Evolutionary conservation across 2,329 filamentous ascomycete genomes (phyloP).

Genomic region (Microsporum canis): DNA sequence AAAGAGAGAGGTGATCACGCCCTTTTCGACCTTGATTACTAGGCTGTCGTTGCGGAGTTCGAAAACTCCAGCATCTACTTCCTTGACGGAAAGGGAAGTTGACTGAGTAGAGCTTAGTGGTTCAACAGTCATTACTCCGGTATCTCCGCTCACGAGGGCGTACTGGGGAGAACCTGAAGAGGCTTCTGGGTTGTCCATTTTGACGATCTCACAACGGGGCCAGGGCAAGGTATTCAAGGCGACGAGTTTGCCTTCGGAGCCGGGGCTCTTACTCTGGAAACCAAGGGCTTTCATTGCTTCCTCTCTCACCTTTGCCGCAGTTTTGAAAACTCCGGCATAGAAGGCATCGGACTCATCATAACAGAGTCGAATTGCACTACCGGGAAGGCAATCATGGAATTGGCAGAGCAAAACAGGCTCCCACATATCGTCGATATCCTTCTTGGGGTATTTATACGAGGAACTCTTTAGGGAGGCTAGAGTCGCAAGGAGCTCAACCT

Average conservation of each 20-base stretch:
- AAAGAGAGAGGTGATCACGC: constrained; percentile 72
- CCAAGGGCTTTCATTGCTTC: constrained; percentile 59
- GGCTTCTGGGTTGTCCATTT: constrained; percentile 33
- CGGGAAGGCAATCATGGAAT: constrained; percentile 94
- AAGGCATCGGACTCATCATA: constrained; percentile 91
- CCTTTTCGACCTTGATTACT: constrained; percentile 58
- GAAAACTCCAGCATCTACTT: constrained; percentile 52
- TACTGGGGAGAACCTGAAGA: constrained; percentile 23
- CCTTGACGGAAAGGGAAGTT: constrained; percentile 37
- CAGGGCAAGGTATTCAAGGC: constrained; percentile 82
- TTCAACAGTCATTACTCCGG: constrained; percentile 33
- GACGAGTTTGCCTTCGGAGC: constrained; percentile 39
- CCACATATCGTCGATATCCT: constrained; percentile 93
- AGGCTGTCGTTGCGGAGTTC: constrained; percentile 69
- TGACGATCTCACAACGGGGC: constrained; percentile 63
- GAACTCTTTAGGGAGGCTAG: constrained; percentile 61
- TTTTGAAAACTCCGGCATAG: constrained; percentile 72
- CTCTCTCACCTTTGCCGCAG: constrained; percentile 58
- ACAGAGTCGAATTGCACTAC: constrained; percentile 94
- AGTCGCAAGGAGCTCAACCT: constrained; percentile 79
- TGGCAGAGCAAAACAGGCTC: constrained; percentile 83
- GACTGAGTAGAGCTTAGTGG: constrained; percentile 17
- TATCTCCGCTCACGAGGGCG: constrained; percentile 37
- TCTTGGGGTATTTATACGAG: constrained; percentile 81
- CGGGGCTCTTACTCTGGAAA: constrained; percentile 39